Evolutionary conservation across 306 rosid species (phyloP), one percentile per base, ranked within the genome.

Genomic region (Lathyrus sativus): DNA sequence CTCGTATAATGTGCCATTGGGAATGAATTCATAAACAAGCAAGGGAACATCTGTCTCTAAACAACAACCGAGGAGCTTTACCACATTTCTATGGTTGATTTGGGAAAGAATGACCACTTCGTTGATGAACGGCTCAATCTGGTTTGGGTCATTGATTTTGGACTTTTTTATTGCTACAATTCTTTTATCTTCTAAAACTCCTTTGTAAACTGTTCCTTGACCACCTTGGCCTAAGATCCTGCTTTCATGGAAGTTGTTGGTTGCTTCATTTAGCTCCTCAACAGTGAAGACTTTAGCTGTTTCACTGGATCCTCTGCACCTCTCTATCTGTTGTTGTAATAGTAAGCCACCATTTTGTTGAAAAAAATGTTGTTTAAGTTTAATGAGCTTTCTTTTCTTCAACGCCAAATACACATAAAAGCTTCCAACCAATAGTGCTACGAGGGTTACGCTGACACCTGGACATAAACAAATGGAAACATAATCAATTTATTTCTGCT

Each of bases 141-240:
- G 90, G 17, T 67, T 57, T 5, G 67, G 62, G 29, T 80, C 82
- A 5, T 39, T 43, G 2, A 80, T 17, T 51, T 78, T 85, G 43
- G 84, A 80, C 70, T 80, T 85, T 71, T 85, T 85, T 31, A 85
- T 80, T 5, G 90, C 90, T 3, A 82, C 78, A 0, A 18, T 48
- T 39, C 9, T 48, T 1, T 64, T 56, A 2, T 76, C 70, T 11
- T 9, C 22, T 31, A 85, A 50, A 3, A 74, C 12, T 44, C 85
- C 54, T 48, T 48, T 48, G 54, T 48, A 48, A 48, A 48, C 54
- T 14, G 4, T 48, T 48, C 54, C 54, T 3, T 48, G 54, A 48
- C 54, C 54, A 14, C 54, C 54, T 48, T 44, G 18, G 14, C 50
- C 50, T 13, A 44, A 11, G 55, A 49, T 49, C 26, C 3, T 49